A percentile compares a stretch with the other conserved stretches of the same genome.
These are phyloP conservation scores for Aphanomyces euteiches DNA, from an alignment of 352 stramenopile species.

Conservation along the genomic window DNA sequence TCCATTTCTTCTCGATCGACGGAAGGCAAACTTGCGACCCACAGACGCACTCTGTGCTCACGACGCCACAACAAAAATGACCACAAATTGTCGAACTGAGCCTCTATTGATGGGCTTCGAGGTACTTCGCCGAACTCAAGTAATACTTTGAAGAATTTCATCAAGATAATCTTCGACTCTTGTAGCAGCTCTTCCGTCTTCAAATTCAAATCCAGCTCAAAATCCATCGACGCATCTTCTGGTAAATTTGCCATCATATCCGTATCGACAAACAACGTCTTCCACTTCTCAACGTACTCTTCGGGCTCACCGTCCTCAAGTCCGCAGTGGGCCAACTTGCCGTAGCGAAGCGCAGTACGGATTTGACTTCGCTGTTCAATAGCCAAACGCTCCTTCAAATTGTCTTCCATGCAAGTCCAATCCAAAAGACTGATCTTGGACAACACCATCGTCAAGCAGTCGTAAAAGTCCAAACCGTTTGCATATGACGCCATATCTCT, in stretches of 20 bases:
- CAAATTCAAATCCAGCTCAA: too few relatives aligned
- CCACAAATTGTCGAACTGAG: constrained; percentile 57
- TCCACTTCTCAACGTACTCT: too few relatives aligned
- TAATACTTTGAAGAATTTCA: neutral
- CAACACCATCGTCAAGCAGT: constrained; percentile 64
- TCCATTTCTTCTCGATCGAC: constrained; percentile 43
- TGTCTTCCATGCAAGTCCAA: constrained; percentile 68
- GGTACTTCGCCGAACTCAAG: neutral
- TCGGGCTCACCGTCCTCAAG: too few relatives aligned
- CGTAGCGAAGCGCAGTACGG: neutral
- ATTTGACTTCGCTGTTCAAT: constrained; percentile 4
- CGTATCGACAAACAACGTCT: too few relatives aligned
- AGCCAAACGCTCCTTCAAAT: constrained; percentile 7
- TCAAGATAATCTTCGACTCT: constrained; percentile 11
- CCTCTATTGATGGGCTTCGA: constrained; percentile 25
- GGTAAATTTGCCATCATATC: too few relatives aligned
- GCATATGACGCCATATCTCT: constrained; percentile 37
- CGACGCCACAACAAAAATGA: constrained; percentile 56
- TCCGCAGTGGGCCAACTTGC: too few relatives aligned
- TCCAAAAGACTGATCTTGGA: constrained; percentile 75
- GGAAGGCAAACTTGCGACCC: constrained; percentile 44
- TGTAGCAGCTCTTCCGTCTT: neutral
- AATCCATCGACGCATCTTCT: too few relatives aligned
- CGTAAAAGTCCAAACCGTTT: constrained; percentile 50
- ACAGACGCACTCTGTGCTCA: constrained; percentile 34